Evolutionary conservation across 345 rosid genomes (phyloP).

Genomic region (Draba incana): DNA sequence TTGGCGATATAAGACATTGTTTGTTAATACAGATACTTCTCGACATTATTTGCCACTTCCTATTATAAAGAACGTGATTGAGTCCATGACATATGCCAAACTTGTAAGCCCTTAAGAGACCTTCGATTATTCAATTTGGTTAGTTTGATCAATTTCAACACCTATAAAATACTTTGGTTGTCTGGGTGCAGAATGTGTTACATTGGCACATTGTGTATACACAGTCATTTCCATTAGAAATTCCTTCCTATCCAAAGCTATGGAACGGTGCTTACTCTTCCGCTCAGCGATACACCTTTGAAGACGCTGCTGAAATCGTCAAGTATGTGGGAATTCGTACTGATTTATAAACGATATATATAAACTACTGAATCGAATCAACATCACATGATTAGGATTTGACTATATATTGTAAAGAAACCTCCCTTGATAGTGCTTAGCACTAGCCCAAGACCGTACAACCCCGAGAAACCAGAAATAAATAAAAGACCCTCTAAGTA

Average conservation of each 20-base stretch:
- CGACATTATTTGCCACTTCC: conserved; percentile 71
- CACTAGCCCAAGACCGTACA: too few relatives aligned
- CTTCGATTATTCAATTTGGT: neutral
- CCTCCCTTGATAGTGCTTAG: too few relatives aligned
- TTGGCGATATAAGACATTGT: neutral
- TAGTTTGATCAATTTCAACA: conserved; percentile 12
- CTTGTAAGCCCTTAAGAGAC: conserved; percentile 49
- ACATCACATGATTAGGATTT: neutral
- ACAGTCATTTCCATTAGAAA: conserved; percentile 72
- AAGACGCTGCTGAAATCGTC: conserved; percentile 71
- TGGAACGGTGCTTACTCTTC: conserved; percentile 74
- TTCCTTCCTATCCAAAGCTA: conserved; percentile 74
- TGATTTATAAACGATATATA: neutral
- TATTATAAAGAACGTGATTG: conserved; percentile 66
- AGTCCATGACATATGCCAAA: conserved; percentile 73
- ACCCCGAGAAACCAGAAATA: too few relatives aligned
- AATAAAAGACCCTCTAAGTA: too few relatives aligned
- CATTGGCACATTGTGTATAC: conserved; percentile 83
- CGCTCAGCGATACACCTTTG: conserved; percentile 56
- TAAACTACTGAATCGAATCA: neutral
- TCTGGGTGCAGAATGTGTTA: conserved; percentile 58
- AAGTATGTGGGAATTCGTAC: conserved; percentile 21
- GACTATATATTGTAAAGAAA: too few relatives aligned
- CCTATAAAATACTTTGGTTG: neutral
- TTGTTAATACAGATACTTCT: conserved; percentile 63